Evolutionary conservation across 2,329 filamentous ascomycete species (phyloP), one percentile per base, ranked within the genome.

Genomic region (Graphiopsis chlorocephala): DNA sequence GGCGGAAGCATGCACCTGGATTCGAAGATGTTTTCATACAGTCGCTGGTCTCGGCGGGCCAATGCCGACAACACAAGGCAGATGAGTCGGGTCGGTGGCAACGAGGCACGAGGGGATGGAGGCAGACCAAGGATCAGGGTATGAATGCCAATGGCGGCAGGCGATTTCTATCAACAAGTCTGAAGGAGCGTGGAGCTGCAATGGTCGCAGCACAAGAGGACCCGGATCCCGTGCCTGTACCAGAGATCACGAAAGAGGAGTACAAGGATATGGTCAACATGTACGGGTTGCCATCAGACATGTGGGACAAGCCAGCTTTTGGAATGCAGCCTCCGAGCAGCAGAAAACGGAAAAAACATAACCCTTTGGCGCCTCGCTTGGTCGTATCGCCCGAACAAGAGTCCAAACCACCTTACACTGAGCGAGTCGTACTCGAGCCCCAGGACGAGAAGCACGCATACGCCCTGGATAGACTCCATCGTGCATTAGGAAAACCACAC

Each of bases 21-120:
- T 76, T 83, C 75, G 80, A 82, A 68, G 80, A 80, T 68, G 70
- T 82, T 67, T 85, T 86, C 73, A 79, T 85, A 67, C 75, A 77
- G 67, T 84, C 83, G 47, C 73, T 86, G 68, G 80, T 82, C 65
- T 74, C 80, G 68, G 84, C 83, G 55, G 79, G 79, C 47, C 80
- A 81, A 63, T 85, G 84, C 70, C 77, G 74, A 65, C 74, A 79
- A 56, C 83, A 85, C 71, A 76, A 78, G 26, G 77, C 75, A 69
- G 77, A 74, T 56, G 72, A 70, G 17, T 70, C 70, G 8, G 71
- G 60, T 8, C n/a, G 48, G 48, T 55, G 23, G 48, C 60, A 55
- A 31, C 48, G 17, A 42, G 48, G 48, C 48, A 26, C 48, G 60
- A 62, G 60, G 60, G 60, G 60, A 62, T 62, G 60, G 60, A 55